Percentiles rank a stretch among this genome's conserved stretches.
Evolutionary conservation across 495 filamentous ascomycete genomes (phyloP).

Genomic region (Diplogelasinospora grovesii): DNA sequence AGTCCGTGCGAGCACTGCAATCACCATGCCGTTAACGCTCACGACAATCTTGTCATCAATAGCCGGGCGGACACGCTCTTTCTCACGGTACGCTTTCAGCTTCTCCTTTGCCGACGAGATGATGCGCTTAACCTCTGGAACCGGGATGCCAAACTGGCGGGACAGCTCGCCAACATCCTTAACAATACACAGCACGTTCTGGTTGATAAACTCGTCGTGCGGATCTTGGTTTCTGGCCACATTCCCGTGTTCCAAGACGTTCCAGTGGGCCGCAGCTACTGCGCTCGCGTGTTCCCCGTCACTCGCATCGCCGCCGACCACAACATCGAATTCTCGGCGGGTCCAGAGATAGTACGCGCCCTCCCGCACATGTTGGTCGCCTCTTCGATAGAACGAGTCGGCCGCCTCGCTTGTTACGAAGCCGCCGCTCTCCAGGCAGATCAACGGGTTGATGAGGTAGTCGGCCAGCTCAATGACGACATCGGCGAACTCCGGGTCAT

Average conservation of each 20-base stretch:
- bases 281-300: slow-evolving; percentile 53
- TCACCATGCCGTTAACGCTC: slow-evolving; percentile 84
- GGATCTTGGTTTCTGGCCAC: slow-evolving; percentile 77
- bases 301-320: slow-evolving; percentile 47
- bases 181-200: slow-evolving; percentile 49
- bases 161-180: slow-evolving; percentile 59
- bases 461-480: slow-evolving; percentile 76
- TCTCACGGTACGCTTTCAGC: slow-evolving; percentile 66
- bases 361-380: slow-evolving; percentile 81
- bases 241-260: slow-evolving; percentile 83
- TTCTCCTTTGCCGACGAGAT: slow-evolving; percentile 62
- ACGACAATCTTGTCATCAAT: slow-evolving; percentile 90
- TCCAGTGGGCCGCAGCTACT: slow-evolving; percentile 78
- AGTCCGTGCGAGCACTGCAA: slow-evolving; percentile 71
- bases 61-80: slow-evolving; percentile 68
- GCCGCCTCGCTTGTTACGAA: slow-evolving; percentile 91
- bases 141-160: slow-evolving; percentile 68
- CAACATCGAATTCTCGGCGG: slow-evolving; percentile 71
- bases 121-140: slow-evolving; percentile 65
- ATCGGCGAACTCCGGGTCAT: slow-evolving; percentile 62
- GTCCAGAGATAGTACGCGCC: slow-evolving; percentile 97
- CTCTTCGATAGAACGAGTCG: slow-evolving; percentile 69
- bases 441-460: slow-evolving; percentile 66
- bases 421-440: slow-evolving; percentile 62
- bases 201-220: slow-evolving; percentile 89